These are phyloP conservation scores for Musa balbisiana DNA, from an alignment of 202 grass and related monocot species.

Conservation along the genomic window DNA sequence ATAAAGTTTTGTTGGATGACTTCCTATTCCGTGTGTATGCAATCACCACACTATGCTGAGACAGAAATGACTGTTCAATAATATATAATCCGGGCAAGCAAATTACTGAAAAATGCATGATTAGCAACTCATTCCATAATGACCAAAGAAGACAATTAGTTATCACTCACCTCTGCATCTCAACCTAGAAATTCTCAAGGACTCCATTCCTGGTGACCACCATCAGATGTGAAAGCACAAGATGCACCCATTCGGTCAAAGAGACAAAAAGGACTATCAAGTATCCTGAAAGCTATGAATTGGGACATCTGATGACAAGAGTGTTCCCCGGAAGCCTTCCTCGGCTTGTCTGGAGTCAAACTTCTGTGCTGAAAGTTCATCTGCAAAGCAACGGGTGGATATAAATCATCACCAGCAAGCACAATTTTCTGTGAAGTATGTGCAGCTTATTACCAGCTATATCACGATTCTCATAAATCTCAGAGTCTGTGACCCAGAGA, in stretches of 20 bases:
- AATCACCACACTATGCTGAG: no score
- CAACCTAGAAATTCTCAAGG: neutral
- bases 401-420: neutral
- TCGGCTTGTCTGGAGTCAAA: slow-evolving; percentile 37
- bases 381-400: slow-evolving; percentile 24
- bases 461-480: slow-evolving; percentile 92
- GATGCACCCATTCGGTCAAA: neutral
- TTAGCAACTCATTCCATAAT: neutral
- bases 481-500: slow-evolving; percentile 86
- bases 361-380: slow-evolving; percentile 80
- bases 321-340: slow-evolving; percentile 94
- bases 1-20: no score
- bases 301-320: slow-evolving; percentile 53
- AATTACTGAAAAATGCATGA: neutral
- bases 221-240: neutral
- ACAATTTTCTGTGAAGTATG: neutral
- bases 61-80: no score
- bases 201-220: neutral
- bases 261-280: neutral
- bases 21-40: no score
- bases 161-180: neutral
- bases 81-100: no score
- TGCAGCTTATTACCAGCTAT: slow-evolving; percentile 65
- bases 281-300: slow-evolving; percentile 20
- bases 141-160: neutral